Evolutionary conservation across 2,329 filamentous ascomycete genomes (phyloP), one percentile per base, ranked within the genome.

Genomic region (Sporothrix sp.): DNA sequence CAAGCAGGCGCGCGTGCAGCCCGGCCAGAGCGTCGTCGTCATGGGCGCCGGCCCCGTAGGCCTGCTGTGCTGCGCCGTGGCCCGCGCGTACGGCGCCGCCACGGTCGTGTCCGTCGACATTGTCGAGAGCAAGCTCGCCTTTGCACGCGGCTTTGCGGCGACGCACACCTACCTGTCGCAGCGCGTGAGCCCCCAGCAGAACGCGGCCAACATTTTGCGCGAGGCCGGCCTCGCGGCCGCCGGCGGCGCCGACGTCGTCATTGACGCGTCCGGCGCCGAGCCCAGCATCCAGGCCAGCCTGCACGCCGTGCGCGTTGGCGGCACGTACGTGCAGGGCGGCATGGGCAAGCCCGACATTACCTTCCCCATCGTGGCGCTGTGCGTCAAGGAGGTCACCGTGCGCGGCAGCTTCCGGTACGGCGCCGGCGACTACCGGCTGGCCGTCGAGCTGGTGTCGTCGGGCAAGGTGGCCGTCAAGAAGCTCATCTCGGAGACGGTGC

Each of bases 331-430:
- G 8, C 88, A 94, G 70, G 87, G 82, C 53, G 90, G 90, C 50
- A 95, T 96, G 88, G 91, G 91, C 62, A 85, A 84, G 64, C 68
- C 81, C 35, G 87, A 95, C 62, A 90, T 96, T 65, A 85, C 69
- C 8, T 95, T 96, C 72, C 91, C 91, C 47, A 95, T 97, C 65
- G 86, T 91, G 78, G 84, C 86, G 5, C 74, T 94, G 63, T 94
- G 89, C 66, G 76, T 82, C 46, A 96, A 96, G 71, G 91, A 97
- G 72, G 74, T 95, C 47, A 94, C 83, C 10, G 76, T 86, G 42
- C 86, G 84, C 63, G 91, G 91, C 20, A 90, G 84, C 56, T 97
- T 97, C 75, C 80, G 91, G 35, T 97, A 97, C 67, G 84, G 84
- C 3, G 78, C 81, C 50, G 90, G 90, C 18, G 91, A 96, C 67